A percentile compares a stretch with the other conserved stretches of the same genome.
These are phyloP conservation scores for Citrus trifoliata DNA, from an alignment of 345 rosid species.

Conservation along the genomic window DNA sequence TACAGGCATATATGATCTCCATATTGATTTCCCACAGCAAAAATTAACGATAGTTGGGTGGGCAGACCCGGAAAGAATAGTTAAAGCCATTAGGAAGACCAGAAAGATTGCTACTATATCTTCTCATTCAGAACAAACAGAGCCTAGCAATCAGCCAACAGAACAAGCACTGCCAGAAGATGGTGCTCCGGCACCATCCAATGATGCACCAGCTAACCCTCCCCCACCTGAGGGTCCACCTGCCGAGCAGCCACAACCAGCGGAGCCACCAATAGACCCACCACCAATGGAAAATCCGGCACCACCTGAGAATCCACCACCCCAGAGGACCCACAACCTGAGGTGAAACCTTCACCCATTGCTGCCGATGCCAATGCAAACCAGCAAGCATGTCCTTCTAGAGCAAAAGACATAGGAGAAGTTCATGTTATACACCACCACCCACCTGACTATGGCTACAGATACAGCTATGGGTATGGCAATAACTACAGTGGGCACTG, in stretches of 20 bases:
- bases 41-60: slow-evolving; percentile 64
- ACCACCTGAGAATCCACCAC: slow-evolving; percentile 34
- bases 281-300: slow-evolving; percentile 30
- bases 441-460: slow-evolving; percentile 42
- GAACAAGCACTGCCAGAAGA: slow-evolving; percentile 36
- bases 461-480: slow-evolving; percentile 27
- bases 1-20: slow-evolving; percentile 59
- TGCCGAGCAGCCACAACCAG: slow-evolving; percentile 31
- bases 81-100: slow-evolving; percentile 61
- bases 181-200: slow-evolving; percentile 22
- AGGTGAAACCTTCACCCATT: slow-evolving; percentile 14
- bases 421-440: slow-evolving; percentile 47
- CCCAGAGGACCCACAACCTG: slow-evolving; percentile 22
- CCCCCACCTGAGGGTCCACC: slow-evolving; percentile 44
- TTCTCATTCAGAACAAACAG: slow-evolving; percentile 41
- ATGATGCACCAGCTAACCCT: slow-evolving; percentile 27
- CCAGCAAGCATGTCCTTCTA: slow-evolving; percentile 26
- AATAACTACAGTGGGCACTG: slow-evolving; percentile 21
- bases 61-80: slow-evolving; percentile 64
- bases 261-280: slow-evolving; percentile 42
- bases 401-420: slow-evolving; percentile 47
- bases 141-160: slow-evolving; percentile 35
- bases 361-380: slow-evolving; percentile 26
- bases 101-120: slow-evolving; percentile 62
- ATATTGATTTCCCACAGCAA: slow-evolving; percentile 59